A percentile compares a stretch with the other conserved stretches of the same genome.
Evolutionary conservation across 2,329 filamentous ascomycete species (phyloP).

Genomic region (Anthostomella pinea): DNA sequence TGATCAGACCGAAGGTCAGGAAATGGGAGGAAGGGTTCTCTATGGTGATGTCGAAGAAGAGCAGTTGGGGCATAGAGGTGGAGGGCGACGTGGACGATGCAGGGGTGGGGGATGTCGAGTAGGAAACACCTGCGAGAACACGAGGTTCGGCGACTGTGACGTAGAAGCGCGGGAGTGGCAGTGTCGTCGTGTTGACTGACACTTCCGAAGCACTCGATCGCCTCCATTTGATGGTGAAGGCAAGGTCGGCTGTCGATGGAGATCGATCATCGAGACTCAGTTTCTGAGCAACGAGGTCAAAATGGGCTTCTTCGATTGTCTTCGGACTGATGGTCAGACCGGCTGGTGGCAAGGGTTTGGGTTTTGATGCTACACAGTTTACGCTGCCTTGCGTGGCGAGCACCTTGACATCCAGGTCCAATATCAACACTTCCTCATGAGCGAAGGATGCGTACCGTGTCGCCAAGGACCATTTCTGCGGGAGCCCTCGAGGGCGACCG

Average conservation of each 20-base stretch:
- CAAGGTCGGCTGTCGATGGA: slow-evolving; percentile 70
- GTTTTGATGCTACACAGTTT: slow-evolving; percentile 49
- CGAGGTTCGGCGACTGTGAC: slow-evolving; percentile 83
- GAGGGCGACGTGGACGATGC: slow-evolving; percentile 14
- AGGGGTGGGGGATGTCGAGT: slow-evolving; percentile 33
- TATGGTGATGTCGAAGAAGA: slow-evolving; percentile 60
- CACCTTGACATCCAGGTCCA: slow-evolving; percentile 60
- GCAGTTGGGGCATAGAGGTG: slow-evolving; percentile 36
- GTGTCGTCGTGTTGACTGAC: slow-evolving; percentile 58
- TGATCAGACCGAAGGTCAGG: slow-evolving; percentile 84
- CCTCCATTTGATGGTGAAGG: slow-evolving; percentile 74
- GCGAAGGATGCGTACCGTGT: slow-evolving; percentile 77
- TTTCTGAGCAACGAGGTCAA: slow-evolving; percentile 74
- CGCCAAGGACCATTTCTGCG: slow-evolving; percentile 77
- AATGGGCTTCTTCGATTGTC: slow-evolving; percentile 68
- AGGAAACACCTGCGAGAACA: slow-evolving; percentile 63
- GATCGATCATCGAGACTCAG: slow-evolving; percentile 76
- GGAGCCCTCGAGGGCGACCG: slow-evolving; percentile 55
- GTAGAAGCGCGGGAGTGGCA: slow-evolving; percentile 76
- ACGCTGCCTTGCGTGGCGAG: slow-evolving; percentile 61
- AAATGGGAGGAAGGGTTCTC: slow-evolving; percentile 96
- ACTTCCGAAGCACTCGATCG: slow-evolving; percentile 38
- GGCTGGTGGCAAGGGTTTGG: slow-evolving; percentile 36
- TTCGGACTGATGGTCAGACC: slow-evolving; percentile 59
- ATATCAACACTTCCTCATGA: slow-evolving; percentile 63